phyloP scores from a whole-genome alignment of 2,329 filamentous ascomycete genomes.

The Exophiala mesophila region DNA sequence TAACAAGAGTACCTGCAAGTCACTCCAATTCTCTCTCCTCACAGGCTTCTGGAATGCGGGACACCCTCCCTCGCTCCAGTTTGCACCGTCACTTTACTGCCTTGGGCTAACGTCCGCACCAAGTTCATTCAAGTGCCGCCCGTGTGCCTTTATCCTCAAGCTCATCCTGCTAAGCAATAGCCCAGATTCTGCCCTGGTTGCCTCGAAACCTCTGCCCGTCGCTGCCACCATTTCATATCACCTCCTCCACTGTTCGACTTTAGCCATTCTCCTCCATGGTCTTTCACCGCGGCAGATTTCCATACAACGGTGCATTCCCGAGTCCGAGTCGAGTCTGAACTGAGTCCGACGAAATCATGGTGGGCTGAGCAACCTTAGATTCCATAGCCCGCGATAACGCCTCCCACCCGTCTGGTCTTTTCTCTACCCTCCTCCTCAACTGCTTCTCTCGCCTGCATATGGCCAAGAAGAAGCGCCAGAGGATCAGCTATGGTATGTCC shows the following conservation, averaged over 20 bases:
- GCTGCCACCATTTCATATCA: not conserved
- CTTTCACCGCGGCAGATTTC: not conserved
- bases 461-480: slow-evolving; percentile 65
- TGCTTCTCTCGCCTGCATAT: slow-evolving; percentile 34
- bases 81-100: not conserved
- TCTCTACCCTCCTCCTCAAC: not conserved
- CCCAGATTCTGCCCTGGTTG: not conserved
- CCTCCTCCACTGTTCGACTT: not conserved
- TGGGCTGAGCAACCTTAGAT: not conserved
- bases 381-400: not conserved
- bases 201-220: not conserved
- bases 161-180: not conserved
- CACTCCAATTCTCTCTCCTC: not conserved
- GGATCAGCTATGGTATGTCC: slow-evolving; percentile 63
- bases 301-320: not conserved
- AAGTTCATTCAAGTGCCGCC: not conserved
- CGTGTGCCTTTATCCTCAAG: not conserved
- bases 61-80: not conserved
- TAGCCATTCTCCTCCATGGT: not conserved
- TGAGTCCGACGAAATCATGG: not conserved
- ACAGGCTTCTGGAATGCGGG: not conserved
- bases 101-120: not conserved
- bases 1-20: not conserved
- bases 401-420: not conserved
- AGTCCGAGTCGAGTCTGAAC: not conserved